These are phyloP conservation scores for Iris pallida DNA, from an alignment of 116 monocot species.

Conservation along the genomic window DNA sequence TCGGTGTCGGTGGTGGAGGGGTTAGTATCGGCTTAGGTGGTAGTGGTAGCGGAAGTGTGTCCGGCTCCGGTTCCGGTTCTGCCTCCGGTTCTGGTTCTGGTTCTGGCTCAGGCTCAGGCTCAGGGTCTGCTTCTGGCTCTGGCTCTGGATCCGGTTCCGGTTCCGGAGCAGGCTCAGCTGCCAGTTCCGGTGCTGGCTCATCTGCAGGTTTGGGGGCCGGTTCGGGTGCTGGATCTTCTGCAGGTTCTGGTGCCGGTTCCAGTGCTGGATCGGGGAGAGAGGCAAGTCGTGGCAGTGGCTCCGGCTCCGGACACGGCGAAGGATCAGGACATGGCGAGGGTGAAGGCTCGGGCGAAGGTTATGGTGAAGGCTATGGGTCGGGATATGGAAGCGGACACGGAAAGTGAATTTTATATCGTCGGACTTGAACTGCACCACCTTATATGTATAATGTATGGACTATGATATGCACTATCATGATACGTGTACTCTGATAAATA, in stretches of 20 bases:
- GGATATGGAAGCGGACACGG: no score
- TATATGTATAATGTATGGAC: no score
- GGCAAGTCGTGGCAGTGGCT: conserved; percentile 15
- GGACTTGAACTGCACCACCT: no score
- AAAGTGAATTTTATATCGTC: no score
- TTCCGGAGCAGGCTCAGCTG: conserved; percentile 14
- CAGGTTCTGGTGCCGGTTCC: conserved; percentile 10
- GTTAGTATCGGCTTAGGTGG: conserved; percentile 9
- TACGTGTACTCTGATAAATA: no score
- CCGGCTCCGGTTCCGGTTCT: conserved; percentile 33
- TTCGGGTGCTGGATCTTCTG: conserved; percentile 17
- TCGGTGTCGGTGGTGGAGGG: conserved; percentile 14
- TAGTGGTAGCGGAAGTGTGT: conserved; percentile 11
- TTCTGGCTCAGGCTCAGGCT: conserved; percentile 15
- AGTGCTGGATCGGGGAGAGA: conserved; percentile 9
- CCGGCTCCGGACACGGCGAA: conserved; percentile 37
- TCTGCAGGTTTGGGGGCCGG: conserved; percentile 16
- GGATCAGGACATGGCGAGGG: conserved; percentile 19
- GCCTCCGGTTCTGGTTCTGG: conserved; percentile 14
- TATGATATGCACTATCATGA: no score
- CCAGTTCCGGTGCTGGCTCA: conserved; percentile 30
- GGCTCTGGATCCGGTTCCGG: conserved; percentile 22
- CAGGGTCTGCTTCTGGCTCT: conserved; percentile 26
- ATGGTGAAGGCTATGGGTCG: no score
- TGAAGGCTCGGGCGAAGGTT: no score